Evolutionary conservation across 1,284 basidiomycete genomes (phyloP), one percentile per base, ranked within the genome.

Genomic region (Melampsora larici-populina): DNA sequence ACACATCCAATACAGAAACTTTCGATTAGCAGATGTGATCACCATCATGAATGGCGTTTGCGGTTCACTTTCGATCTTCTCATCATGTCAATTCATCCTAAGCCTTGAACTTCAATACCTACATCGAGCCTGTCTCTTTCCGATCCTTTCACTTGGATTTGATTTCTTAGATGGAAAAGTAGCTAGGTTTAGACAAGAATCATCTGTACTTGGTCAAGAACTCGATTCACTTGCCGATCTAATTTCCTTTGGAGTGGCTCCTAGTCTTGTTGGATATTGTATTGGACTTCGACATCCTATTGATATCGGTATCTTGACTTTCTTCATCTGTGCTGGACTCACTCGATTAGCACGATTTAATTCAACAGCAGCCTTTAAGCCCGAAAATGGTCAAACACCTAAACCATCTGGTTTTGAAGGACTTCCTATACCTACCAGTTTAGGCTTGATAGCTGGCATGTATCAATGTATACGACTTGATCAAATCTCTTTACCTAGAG

Each of bases 21-120:
- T 99, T 84, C 93, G 95, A 78, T 89, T 99, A 48, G 96, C 96
- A 81, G 96, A 99, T 86, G 88, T 97, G 64, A 94, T 99, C 82
- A 99, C 96, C n/a, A 93, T 99, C 80, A 96, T 97, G 91, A 99
- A 99, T 84, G 97, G 97, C 58, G 92, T 99, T 84, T 99, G 97
- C 85, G 97, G 97, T 78, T 93, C 93, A 18, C 91, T 97, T 81
- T 97, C 95, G 58, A 88, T 99, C 80, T 96, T 96, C 84, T 94
- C 92, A 49, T 95, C 93, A 9, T 93, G 91, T 55, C 90, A 90
- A 79, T 96, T 96, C 85, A 87, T 96, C 80, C 82, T 92, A 73
- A 91, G 91, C 36, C 89, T 90, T 80, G 93, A 99, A 84, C 87
- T 88, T 79, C 88, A 89, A 80, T 89, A 90, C 84, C 86, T 97